Conservation (phyloP, 108 stramenopile species). For the Nitzschia inconspicua region DNA sequence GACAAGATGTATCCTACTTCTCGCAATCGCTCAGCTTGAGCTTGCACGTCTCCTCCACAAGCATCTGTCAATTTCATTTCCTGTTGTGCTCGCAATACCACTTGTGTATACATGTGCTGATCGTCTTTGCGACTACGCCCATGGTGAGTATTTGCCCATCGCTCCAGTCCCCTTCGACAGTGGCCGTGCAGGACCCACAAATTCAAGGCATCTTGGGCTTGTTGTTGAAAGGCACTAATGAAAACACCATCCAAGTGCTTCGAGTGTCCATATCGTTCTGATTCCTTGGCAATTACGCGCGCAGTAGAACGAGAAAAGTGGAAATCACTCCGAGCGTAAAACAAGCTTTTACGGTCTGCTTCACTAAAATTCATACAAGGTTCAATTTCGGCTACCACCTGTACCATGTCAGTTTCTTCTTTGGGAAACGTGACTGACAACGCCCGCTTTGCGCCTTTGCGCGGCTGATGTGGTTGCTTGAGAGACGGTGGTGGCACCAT, state of each 20-base stretch:
- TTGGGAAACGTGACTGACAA: too few species aligned
- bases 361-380: not conserved
- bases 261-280: constrained; percentile 24
- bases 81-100: constrained; percentile 22
- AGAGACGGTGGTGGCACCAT: too few species aligned
- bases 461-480: too few species aligned
- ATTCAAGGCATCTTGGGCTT: constrained; percentile 24
- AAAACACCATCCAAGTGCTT: constrained; percentile 20
- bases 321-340: constrained; percentile 21
- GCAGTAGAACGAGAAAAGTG: constrained; percentile 14
- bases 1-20: constrained; percentile 20
- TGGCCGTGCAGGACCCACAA: constrained; percentile 35
- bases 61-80: constrained; percentile 17
- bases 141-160: constrained; percentile 24
- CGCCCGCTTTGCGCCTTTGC: too few species aligned
- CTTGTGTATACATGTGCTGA: constrained; percentile 16
- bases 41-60: not conserved
- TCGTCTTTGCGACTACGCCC: constrained; percentile 21
- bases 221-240: not conserved
- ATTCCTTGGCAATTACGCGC: constrained; percentile 16
- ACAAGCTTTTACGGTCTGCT: constrained; percentile 5
- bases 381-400: not conserved
- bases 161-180: constrained; percentile 37
- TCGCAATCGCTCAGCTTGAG: constrained; percentile 30
- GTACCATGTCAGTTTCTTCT: not conserved